Evolutionary conservation across 495 filamentous ascomycete genomes (phyloP), one percentile per base, ranked within the genome.

Genomic region (Talaromyces wortmannii): DNA sequence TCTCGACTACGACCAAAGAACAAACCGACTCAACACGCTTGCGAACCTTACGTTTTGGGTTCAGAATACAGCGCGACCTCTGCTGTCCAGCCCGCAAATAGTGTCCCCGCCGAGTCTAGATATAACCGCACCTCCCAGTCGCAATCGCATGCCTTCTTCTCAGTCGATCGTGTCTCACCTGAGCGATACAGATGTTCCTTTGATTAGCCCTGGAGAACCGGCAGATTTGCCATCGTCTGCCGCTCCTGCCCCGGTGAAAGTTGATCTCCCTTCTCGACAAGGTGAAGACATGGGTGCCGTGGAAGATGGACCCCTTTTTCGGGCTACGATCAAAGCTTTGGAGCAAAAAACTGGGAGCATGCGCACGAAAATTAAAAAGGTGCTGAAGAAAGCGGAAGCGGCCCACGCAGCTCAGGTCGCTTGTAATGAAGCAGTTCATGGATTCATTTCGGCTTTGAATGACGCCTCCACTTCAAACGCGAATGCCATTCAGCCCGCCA

Each of bases 271-370:
- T 30, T 89, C 89, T 48, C 83, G 90, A 32, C 91, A 91, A 2
- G 87, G 84, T 12, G 94, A 97, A 42, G 92, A 96, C 63, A 83
- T 94, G 72, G 87, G 87, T 58, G 82, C 83, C 13, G 83, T 85
- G 15, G 94, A 97, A 60, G 94, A 99, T 77, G 95, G 94, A 5
- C 94, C 94, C 0, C 73, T 99, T 7, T 99, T 99, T 70, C 83
- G 94, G 56, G 94, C 94, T 8, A 97, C 92, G 0, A 95, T 99
- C 81, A 97, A 97, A 66, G 87, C 91, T 1, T 72, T 97, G 33
- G 94, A 99, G 66, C 91, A 92, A 61, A 97, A 96, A 76, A 98
- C 92, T 0, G 90, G 90, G n/a, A 95, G 86, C 62, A 91, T 98
- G 84, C 83, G 90, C 40, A 72, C 79, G 29, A 87, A 90, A 61